Evolutionary conservation across 2,329 filamentous ascomycete genomes (phyloP).

Genomic region (Xylaria sp.): DNA sequence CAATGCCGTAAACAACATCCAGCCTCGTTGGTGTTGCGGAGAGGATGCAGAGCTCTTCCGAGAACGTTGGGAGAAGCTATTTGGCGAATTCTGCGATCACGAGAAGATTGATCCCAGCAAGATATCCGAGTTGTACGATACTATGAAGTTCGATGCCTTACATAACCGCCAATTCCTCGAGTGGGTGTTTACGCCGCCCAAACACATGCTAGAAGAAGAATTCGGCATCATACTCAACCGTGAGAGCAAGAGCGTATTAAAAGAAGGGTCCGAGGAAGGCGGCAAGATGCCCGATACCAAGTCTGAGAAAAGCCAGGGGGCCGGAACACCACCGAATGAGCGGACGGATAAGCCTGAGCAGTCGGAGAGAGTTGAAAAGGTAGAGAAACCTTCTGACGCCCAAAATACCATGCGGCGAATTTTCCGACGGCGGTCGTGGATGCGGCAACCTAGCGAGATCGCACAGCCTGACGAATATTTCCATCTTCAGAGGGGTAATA

Average conservation of each 20-base stretch:
- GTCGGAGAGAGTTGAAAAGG: slow-evolving; percentile 28
- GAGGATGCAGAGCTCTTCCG: slow-evolving; percentile 93
- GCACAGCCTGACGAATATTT: slow-evolving; percentile 72
- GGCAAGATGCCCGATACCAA: slow-evolving; percentile 37
- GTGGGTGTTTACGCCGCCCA: slow-evolving; percentile 91
- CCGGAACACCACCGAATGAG: slow-evolving; percentile 27
- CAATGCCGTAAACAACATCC: slow-evolving; percentile 64
- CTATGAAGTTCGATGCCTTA: slow-evolving; percentile 98
- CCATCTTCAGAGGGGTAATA: slow-evolving; percentile 76
- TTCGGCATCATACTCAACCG: slow-evolving; percentile 41
- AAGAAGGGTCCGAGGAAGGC: slow-evolving; percentile 39
- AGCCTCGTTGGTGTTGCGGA: slow-evolving; percentile 90
- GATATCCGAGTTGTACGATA: slow-evolving; percentile 96
- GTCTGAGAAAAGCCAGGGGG: slow-evolving; percentile 36
- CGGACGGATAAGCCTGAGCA: slow-evolving; percentile 26
- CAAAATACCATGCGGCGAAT: slow-evolving; percentile 44
- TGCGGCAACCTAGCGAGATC: slow-evolving; percentile 51
- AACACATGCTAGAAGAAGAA: slow-evolving; percentile 70
- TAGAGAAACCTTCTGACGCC: slow-evolving; percentile 26
- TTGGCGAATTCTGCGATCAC: slow-evolving; percentile 90
- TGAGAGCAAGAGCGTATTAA: slow-evolving; percentile 36
- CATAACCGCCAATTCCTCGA: slow-evolving; percentile 96
- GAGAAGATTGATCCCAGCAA: slow-evolving; percentile 99
- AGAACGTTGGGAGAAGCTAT: slow-evolving; percentile 97
- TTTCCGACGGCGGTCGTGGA: slow-evolving; percentile 57